Percentiles rank a stretch among this genome's conserved stretches.
Conservation (phyloP, 345 rosid species). For the Cardamine resedifolia region DNA sequence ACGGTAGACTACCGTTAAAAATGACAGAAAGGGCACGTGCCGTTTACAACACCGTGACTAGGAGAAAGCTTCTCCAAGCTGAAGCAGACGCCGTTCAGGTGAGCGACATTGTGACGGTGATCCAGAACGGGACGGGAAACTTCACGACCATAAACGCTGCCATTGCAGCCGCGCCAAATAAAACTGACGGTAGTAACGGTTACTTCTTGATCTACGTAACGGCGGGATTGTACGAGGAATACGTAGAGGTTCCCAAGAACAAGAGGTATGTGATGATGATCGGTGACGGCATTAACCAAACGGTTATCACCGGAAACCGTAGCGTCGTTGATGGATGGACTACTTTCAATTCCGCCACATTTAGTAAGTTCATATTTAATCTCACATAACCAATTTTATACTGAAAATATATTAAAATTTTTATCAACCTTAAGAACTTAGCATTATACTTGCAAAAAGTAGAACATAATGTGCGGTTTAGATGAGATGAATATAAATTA, state of each 20-base stretch:
- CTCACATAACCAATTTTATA: neutral
- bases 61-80: constrained; percentile 62
- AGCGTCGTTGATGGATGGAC: constrained; percentile 91
- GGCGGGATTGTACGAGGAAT: constrained; percentile 81
- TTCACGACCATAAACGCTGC: constrained; percentile 74
- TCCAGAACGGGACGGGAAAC: constrained; percentile 67
- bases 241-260: constrained; percentile 62
- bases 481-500: neutral
- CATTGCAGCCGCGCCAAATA: constrained; percentile 71
- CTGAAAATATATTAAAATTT: neutral
- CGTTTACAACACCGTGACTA: constrained; percentile 49
- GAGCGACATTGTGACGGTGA: constrained; percentile 65
- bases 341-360: constrained; percentile 89
- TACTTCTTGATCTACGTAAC: constrained; percentile 75
- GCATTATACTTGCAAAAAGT: neutral
- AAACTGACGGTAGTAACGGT: constrained; percentile 50
- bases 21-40: constrained; percentile 54
- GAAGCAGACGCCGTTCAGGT: constrained; percentile 38
- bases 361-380: constrained; percentile 36
- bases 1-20: constrained; percentile 52
- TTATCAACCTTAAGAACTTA: neutral
- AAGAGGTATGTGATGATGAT: constrained; percentile 80
- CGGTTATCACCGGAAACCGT: constrained; percentile 79
- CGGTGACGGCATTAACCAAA: constrained; percentile 86
- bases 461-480: neutral